A percentile compares a stretch with the other conserved stretches of the same genome.
phyloP scores from a whole-genome alignment of 345 rosid species.

The Boechera retrofracta region DNA sequence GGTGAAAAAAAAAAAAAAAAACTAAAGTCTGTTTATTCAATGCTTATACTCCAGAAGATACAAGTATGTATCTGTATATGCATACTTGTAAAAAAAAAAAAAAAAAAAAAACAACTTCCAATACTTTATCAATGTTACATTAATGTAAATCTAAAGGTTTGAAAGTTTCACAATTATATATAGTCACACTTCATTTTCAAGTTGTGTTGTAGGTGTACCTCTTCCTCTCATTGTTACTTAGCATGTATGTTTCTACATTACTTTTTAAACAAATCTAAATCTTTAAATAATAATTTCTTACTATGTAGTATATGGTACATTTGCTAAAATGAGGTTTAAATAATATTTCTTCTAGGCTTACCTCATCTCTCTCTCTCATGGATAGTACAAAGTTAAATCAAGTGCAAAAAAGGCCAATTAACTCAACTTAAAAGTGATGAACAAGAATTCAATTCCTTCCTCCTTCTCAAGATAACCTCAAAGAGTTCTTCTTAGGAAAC shows the following conservation, averaged over 20 bases:
- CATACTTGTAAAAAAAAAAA: slow-evolving; percentile 15
- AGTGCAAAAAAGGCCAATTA: slow-evolving; percentile 40
- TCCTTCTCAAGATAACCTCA: slow-evolving; percentile 54
- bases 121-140: not conserved
- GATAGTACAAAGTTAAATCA: slow-evolving; percentile 43
- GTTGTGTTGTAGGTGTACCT: slow-evolving; percentile 43
- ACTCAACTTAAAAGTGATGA: slow-evolving; percentile 52
- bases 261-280: slow-evolving; percentile 32
- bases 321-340: slow-evolving; percentile 24
- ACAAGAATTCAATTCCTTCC: slow-evolving; percentile 63
- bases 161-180: not conserved
- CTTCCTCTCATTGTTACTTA: slow-evolving; percentile 38
- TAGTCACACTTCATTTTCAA: slow-evolving; percentile 33
- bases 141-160: slow-evolving; percentile 19
- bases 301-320: slow-evolving; percentile 2
- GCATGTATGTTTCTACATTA: slow-evolving; percentile 36
- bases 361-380: slow-evolving; percentile 34
- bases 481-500: slow-evolving; percentile 51
- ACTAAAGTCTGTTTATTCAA: not conserved
- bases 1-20: not conserved
- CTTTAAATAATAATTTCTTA: slow-evolving; percentile 14
- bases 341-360: slow-evolving; percentile 9
- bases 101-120: not conserved
- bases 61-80: not conserved
- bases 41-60: slow-evolving; percentile 12